These are phyloP conservation scores for Leccinum barrowsii DNA, from an alignment of 768 basidiomycete genomes.

Conservation along the genomic window DNA sequence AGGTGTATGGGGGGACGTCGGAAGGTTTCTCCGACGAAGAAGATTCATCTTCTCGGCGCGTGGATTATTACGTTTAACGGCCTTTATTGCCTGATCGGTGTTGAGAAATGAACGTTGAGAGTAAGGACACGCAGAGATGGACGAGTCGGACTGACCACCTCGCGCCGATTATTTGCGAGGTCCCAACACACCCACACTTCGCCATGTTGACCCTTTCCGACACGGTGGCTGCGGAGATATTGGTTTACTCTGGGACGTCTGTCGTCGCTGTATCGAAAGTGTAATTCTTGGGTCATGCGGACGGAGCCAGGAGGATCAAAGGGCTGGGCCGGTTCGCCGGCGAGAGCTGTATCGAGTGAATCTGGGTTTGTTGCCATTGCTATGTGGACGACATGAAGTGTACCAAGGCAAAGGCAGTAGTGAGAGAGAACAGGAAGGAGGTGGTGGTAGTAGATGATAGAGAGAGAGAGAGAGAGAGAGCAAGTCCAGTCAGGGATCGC, in stretches of 20 bases:
- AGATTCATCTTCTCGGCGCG: slow-evolving; percentile 61
- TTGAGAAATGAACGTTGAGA: slow-evolving; percentile 9
- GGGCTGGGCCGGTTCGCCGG: slow-evolving; percentile 34
- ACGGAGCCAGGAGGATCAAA: slow-evolving; percentile 44
- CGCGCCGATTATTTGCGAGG: slow-evolving; percentile 44
- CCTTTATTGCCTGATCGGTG: slow-evolving; percentile 68
- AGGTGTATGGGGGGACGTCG: slow-evolving; percentile 44
- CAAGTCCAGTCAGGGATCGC: slow-evolving; percentile 10
- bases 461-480: slow-evolving; percentile 11
- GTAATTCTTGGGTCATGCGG: slow-evolving; percentile 45
- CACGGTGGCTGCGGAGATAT: slow-evolving; percentile 70
- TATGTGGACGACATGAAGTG: slow-evolving; percentile 29
- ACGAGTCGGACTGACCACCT: slow-evolving; percentile 37
- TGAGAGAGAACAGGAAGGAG: background rate
- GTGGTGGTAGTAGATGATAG: slow-evolving; percentile 18
- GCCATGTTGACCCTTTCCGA: slow-evolving; percentile 90
- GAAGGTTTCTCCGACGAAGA: slow-evolving; percentile 46
- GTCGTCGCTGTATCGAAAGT: slow-evolving; percentile 38
- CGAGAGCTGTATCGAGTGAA: slow-evolving; percentile 27
- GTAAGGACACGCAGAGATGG: slow-evolving; percentile 4
- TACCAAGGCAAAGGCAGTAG: slow-evolving; percentile 2
- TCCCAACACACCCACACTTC: slow-evolving; percentile 76
- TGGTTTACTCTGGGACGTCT: slow-evolving; percentile 70
- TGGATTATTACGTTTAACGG: slow-evolving; percentile 67
- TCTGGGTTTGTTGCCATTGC: slow-evolving; percentile 24